Base-by-base conservation (phyloP, 2,329 filamentous ascomycete genomes). In the Penicillium fuscoglaucum region DNA sequence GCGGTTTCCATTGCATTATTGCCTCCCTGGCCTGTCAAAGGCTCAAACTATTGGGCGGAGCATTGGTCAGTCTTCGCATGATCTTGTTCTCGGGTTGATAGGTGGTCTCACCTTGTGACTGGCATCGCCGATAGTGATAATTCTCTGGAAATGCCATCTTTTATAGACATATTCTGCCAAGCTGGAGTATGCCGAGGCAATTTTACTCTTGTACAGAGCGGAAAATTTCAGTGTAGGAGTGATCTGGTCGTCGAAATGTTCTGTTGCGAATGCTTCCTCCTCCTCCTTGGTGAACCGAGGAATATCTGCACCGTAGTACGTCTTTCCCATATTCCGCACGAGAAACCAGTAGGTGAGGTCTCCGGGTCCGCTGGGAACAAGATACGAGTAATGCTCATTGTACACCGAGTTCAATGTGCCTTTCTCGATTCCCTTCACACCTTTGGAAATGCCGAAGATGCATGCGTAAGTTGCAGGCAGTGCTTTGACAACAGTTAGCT, bases 321-420 rank as follows among this genome's bases (percentile, higher is more conserved):
- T 62, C 37, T 64, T 61, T 6, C 55, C 62, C 55, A 67, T 47
- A 19, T 66, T 65, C 6, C 13, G 51, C 15, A 67, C 55, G 0
- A 70, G 49, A 48, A 69, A 69, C 67, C 67, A 71, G 44, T 65
- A 71, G 2, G 59, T 58, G 13, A 59, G 61, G 2, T 68, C 61
- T 10, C 54, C 59, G 2, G 66, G 65, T 4, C 65, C 63, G 35
- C 53, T 58, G 17, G 59, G 50, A 15, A 65, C 19, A 7, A 71
- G 37, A 37, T 64, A 65, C 9, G 67, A 69, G 33, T 57, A 61
- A 39, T 66, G 45, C 41, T 67, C 51, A 29, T 65, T 61, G 28
- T 63, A 51, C 2, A 65, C 57, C 10, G 57, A 63, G 9, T n/a
- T 60, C 24, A 65, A 37, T 0, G 40, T 49, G 4, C 62, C 52